Evolutionary conservation across 148 eudicot species (phyloP).

Genomic region (Rhododendron vialii): DNA sequence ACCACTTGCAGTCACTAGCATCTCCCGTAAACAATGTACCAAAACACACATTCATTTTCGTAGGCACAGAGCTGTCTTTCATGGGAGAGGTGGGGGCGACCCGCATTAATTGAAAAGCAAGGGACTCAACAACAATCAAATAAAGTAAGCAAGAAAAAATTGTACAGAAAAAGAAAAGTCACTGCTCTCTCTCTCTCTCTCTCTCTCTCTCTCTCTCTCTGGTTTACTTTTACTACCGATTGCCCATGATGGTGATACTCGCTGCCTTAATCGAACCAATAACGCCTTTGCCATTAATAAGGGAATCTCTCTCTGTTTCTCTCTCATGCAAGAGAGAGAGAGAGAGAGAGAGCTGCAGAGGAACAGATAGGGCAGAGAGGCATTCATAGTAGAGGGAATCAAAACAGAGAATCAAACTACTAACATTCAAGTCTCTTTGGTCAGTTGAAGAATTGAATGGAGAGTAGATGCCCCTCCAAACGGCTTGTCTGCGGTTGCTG

Average conservation of each 20-base stretch:
- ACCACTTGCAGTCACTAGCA: background rate
- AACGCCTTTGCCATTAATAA: slow-evolving; percentile 14
- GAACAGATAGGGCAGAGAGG: slow-evolving; percentile 4
- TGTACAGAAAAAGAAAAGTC: background rate
- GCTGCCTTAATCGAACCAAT: slow-evolving; percentile 15
- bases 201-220: background rate
- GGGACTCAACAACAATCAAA: background rate
- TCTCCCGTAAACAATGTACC: background rate
- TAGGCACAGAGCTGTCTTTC: background rate
- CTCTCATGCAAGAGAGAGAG: slow-evolving; percentile 12
- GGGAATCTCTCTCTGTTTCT: slow-evolving; percentile 5
- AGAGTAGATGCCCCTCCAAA: background rate
- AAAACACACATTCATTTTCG: background rate
- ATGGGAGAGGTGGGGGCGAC: background rate
- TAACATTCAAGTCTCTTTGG: background rate
- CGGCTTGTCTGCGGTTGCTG: too few species aligned
- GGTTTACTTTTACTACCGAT: background rate
- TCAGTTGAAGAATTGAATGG: background rate
- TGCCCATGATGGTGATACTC: slow-evolving; percentile 24
- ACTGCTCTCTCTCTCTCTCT: background rate
- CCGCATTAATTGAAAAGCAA: background rate
- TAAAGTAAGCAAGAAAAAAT: background rate
- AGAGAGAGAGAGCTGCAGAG: background rate
- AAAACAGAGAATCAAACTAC: background rate
- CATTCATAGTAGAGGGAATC: slow-evolving; percentile 9